These are phyloP conservation scores for Alternaria panax DNA, from an alignment of 2,329 filamentous ascomycete species.

Conservation along the genomic window DNA sequence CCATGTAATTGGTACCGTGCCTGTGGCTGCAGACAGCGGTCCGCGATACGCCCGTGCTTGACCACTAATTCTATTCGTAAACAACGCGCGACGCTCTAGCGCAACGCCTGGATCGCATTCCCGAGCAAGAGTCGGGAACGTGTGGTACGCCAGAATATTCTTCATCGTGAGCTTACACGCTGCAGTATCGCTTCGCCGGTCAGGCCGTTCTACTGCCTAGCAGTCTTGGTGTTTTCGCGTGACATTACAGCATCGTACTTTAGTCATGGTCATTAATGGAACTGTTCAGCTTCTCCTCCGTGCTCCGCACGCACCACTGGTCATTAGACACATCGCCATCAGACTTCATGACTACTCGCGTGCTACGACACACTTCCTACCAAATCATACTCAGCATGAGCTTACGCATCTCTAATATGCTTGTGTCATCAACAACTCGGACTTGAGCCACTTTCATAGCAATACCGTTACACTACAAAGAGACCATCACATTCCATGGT, in stretches of 20 bases:
- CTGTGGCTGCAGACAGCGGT: conserved; percentile 19
- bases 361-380: too few relatives aligned
- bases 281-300: neutral
- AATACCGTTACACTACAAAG: neutral
- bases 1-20: conserved; percentile 15
- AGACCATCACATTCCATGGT: neutral
- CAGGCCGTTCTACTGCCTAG: neutral
- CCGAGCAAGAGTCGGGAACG: neutral
- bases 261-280: neutral
- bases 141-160: neutral
- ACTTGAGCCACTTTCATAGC: neutral
- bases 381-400: too few relatives aligned
- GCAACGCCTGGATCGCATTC: conserved; percentile 1
- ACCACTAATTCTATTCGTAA: neutral
- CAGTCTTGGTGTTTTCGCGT: neutral
- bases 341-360: neutral
- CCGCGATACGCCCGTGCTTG: conserved; percentile 15
- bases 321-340: neutral
- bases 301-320: neutral
- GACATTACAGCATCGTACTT: neutral
- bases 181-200: neutral
- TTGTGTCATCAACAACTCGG: neutral
- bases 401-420: neutral
- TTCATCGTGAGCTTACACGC: neutral
- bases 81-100: conserved; percentile 2